Evolutionary conservation across 2,329 filamentous ascomycete species (phyloP).

Genomic region (Botryotinia narcissicola): DNA sequence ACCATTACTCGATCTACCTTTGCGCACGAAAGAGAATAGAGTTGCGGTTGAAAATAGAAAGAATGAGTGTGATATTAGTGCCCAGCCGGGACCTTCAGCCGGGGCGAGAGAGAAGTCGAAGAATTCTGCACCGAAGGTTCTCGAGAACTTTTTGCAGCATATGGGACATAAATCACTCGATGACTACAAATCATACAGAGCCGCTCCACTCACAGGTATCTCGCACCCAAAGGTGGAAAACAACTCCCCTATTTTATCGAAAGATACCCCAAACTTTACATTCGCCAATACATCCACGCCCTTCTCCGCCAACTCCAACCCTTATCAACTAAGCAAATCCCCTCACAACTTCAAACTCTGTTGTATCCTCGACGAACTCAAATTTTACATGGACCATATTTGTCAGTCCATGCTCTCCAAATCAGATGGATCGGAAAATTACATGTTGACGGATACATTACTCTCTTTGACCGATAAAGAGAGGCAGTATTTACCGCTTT

Average conservation of each 20-base stretch:
- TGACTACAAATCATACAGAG: not conserved
- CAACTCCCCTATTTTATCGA: not conserved
- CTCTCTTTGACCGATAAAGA: constrained; percentile 56
- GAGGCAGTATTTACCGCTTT: constrained; percentile 61
- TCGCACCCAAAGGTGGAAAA: not conserved
- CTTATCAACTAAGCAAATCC: not conserved
- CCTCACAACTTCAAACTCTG: constrained; percentile 23
- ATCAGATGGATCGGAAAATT: constrained; percentile 12
- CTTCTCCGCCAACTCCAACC: not conserved
- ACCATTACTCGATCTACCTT: not conserved
- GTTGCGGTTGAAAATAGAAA: not conserved
- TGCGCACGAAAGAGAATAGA: not conserved
- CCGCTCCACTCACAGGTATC: not conserved
- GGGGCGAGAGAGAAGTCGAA: not conserved
- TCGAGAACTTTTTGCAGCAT: not conserved
- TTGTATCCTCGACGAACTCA: constrained; percentile 22
- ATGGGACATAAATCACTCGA: not conserved
- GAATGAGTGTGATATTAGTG: not conserved
- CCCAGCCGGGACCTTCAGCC: not conserved
- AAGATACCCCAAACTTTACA: not conserved
- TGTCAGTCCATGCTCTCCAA: constrained; percentile 19
- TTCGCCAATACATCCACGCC: not conserved
- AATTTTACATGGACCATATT: not conserved
- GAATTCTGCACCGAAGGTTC: not conserved
- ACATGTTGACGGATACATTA: constrained; percentile 42